Conservation (phyloP, 345 rosid species). For the Hirschfeldia incana region DNA sequence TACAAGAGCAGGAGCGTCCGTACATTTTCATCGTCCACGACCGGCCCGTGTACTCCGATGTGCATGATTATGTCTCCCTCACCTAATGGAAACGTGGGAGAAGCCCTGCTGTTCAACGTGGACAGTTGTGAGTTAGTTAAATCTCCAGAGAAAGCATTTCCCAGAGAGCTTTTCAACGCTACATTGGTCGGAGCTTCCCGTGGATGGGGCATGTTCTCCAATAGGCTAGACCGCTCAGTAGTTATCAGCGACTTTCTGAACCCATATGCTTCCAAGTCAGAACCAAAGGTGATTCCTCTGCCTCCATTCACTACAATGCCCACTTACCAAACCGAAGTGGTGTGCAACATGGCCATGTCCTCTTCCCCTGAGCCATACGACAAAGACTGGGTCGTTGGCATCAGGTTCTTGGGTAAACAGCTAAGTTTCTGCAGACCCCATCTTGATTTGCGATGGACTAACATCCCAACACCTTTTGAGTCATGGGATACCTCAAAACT, state of each 20-base stretch:
- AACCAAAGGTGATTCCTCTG: constrained; percentile 12
- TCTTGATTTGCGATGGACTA: constrained; percentile 15
- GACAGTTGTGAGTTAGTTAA: not conserved
- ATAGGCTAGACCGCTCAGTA: not conserved
- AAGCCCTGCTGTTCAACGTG: not conserved
- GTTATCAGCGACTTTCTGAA: not conserved
- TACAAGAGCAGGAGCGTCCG: not conserved
- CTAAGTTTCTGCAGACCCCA: constrained; percentile 13
- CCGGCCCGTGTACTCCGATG: not conserved
- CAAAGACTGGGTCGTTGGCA: not conserved
- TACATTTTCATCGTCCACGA: not conserved
- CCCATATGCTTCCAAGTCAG: constrained; percentile 10
- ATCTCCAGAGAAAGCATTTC: not conserved
- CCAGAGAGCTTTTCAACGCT: not conserved
- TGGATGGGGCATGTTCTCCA: constrained; percentile 1
- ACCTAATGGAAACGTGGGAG: not conserved
- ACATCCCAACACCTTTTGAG: constrained; percentile 3
- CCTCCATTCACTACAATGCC: constrained; percentile 4
- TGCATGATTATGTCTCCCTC: not conserved
- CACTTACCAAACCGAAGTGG: constrained; percentile 10
- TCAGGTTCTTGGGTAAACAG: constrained; percentile 20
- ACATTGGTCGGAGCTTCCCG: not conserved
- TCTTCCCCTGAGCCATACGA: constrained; percentile 9
- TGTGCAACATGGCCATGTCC: constrained; percentile 22
- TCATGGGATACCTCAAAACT: constrained; percentile 1